Conservation (phyloP, 805 yeast genomes). For the Clavispora vitiphila region DNA sequence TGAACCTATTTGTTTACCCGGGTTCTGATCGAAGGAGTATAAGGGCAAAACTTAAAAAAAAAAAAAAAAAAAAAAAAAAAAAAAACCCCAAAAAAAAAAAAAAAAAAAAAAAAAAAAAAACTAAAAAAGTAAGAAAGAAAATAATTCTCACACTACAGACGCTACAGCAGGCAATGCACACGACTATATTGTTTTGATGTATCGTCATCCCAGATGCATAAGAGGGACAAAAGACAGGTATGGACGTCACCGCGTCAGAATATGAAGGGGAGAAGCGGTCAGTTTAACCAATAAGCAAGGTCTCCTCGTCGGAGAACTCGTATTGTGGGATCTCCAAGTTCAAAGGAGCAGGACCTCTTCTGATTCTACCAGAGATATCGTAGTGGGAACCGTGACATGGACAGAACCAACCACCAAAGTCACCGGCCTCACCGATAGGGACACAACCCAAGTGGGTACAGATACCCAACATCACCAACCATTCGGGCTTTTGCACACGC, state of each 20-base stretch:
- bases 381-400: constrained; percentile 99
- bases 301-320: constrained; percentile 71
- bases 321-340: constrained; percentile 95
- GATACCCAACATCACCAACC: constrained; percentile 99
- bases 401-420: constrained; percentile 99
- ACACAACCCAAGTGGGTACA: constrained; percentile 99
- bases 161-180: neutral
- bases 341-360: constrained; percentile 99
- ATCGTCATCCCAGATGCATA: neutral
- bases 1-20: no score
- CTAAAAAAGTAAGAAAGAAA: no score
- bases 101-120: no score
- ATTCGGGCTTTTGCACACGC: constrained; percentile 94
- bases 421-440: constrained; percentile 99
- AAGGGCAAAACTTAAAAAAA: no score
- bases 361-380: constrained; percentile 99
- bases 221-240: constrained; percentile 1
- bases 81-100: no score
- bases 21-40: no score
- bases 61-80: no score
- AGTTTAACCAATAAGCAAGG: constrained; percentile 78
- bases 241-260: neutral
- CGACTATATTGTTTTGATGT: constrained; percentile 1
- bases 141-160: no score
- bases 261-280: constrained; percentile 1